Percentiles rank a stretch among this genome's conserved stretches.
Conservation (phyloP, 75 land plant species). For the Gnetum montanum region DNA sequence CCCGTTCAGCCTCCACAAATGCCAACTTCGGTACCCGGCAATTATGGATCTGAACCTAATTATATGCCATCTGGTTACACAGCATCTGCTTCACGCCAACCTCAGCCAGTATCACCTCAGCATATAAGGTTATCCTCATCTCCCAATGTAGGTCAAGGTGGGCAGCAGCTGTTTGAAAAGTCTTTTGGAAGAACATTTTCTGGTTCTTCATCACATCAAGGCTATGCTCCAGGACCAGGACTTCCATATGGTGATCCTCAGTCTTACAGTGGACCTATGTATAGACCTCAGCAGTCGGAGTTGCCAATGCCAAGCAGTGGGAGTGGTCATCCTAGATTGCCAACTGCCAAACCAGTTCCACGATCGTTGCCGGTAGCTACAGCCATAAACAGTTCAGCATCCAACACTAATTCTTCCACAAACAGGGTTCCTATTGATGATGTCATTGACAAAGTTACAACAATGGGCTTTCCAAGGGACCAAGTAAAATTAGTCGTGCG, state of each 20-base stretch:
- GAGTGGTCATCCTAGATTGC: constrained; percentile 65
- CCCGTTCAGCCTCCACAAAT: constrained; percentile 6
- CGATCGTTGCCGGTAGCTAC: constrained; percentile 63
- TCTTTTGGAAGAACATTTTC: constrained; percentile 27
- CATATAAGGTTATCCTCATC: constrained; percentile 21
- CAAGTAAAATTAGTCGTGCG: constrained; percentile 79
- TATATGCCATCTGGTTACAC: constrained; percentile 4
- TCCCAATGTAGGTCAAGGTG: constrained; percentile 4
- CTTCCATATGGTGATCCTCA: constrained; percentile 22
- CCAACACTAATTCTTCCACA: constrained; percentile 23
- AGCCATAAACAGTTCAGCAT: constrained; percentile 23
- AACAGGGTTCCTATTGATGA: constrained; percentile 86
- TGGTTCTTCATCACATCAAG: constrained; percentile 16
- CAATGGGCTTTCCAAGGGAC: constrained; percentile 91
- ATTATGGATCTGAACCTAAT: constrained; percentile 7
- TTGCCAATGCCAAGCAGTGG: constrained; percentile 51
- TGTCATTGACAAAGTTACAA: constrained; percentile 80
- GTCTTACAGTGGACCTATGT: constrained; percentile 29
- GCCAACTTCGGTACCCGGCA: constrained; percentile 1
- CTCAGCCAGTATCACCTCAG: background rate
- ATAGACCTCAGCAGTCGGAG: constrained; percentile 25
- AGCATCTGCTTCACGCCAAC: background rate
- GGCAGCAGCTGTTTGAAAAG: constrained; percentile 39
- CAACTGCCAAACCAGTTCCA: constrained; percentile 73
- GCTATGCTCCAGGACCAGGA: constrained; percentile 25